These are phyloP conservation scores for Stipa capillata DNA, from an alignment of 176 grass and related monocot genomes.

Conservation along the genomic window DNA sequence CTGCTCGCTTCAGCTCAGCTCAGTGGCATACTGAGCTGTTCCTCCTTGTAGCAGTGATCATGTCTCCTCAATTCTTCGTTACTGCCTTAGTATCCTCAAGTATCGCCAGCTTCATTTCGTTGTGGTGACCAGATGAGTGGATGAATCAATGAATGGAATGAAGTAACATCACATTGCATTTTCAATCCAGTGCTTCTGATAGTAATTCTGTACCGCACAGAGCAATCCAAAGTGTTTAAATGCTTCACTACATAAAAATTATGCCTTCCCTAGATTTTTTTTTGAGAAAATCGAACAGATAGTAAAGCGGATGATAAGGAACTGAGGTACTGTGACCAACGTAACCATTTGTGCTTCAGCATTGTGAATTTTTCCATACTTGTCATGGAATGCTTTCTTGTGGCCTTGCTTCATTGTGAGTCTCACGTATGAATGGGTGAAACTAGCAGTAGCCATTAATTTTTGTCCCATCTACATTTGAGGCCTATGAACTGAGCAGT, in stretches of 20 bases:
- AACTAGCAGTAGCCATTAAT: neutral
- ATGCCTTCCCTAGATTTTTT: neutral
- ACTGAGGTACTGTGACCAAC: neutral
- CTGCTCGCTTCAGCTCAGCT: conserved; percentile 1
- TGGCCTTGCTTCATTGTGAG: neutral
- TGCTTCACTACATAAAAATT: neutral
- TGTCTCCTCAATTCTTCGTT: conserved; percentile 3
- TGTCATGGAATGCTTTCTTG: neutral
- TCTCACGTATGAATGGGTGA: neutral
- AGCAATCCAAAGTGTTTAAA: neutral
- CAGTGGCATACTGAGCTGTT: neutral
- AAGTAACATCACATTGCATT: conserved; percentile 13
- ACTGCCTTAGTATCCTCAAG: conserved; percentile 34
- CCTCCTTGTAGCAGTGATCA: conserved; percentile 16
- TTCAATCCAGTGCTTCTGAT: neutral
- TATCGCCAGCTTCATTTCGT: conserved; percentile 12
- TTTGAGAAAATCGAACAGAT: neutral
- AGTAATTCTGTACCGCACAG: neutral
- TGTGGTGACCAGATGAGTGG: conserved; percentile 1
- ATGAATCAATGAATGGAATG: neutral
- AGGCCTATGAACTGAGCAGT: neutral
- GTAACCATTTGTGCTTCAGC: neutral
- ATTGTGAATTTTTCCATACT: neutral
- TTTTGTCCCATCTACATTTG: neutral
- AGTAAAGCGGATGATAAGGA: neutral